Conservation (phyloP, 495 filamentous ascomycete species). For the Xylaria scruposa region DNA sequence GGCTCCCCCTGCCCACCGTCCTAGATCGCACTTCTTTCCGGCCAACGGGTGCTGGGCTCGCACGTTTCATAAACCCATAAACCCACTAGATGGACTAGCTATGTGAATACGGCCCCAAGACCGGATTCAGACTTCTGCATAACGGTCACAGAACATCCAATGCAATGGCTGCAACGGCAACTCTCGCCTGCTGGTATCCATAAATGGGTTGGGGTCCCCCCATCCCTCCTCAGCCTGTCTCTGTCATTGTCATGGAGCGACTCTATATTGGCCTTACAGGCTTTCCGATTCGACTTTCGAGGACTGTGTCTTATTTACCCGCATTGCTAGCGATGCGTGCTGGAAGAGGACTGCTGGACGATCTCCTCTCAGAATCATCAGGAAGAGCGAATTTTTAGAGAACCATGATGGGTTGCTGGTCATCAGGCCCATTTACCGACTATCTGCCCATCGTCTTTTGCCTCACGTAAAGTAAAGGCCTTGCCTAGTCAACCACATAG, state of each 20-base stretch:
- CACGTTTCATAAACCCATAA: slow-evolving; percentile 26
- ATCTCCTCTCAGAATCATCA: slow-evolving; percentile 25
- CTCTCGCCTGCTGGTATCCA: slow-evolving; percentile 14
- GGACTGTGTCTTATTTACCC: slow-evolving; percentile 35
- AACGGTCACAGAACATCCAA: slow-evolving; percentile 22
- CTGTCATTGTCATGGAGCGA: slow-evolving; percentile 29
- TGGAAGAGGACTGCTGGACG: slow-evolving; percentile 30
- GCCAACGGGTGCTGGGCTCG: slow-evolving; percentile 19
- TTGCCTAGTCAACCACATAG: background rate
- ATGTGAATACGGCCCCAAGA: slow-evolving; percentile 12
- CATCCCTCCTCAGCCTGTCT: slow-evolving; percentile 14
- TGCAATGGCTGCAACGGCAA: background rate
- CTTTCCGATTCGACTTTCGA: slow-evolving; percentile 36
- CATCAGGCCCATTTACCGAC: slow-evolving; percentile 32
- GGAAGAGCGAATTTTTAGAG: slow-evolving; percentile 22
- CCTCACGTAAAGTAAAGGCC: slow-evolving; percentile 9
- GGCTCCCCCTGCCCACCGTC: slow-evolving; percentile 9
- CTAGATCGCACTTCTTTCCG: slow-evolving; percentile 15
- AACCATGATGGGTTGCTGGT: slow-evolving; percentile 29
- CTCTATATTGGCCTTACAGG: slow-evolving; percentile 25
- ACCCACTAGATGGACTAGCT: slow-evolving; percentile 3
- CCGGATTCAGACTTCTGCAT: slow-evolving; percentile 23
- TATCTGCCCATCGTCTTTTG: background rate
- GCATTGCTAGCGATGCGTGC: slow-evolving; percentile 45
- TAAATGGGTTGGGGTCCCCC: slow-evolving; percentile 20